Base-by-base conservation (phyloP, 257 asterid species). In the Przewalskia tangutica region DNA sequence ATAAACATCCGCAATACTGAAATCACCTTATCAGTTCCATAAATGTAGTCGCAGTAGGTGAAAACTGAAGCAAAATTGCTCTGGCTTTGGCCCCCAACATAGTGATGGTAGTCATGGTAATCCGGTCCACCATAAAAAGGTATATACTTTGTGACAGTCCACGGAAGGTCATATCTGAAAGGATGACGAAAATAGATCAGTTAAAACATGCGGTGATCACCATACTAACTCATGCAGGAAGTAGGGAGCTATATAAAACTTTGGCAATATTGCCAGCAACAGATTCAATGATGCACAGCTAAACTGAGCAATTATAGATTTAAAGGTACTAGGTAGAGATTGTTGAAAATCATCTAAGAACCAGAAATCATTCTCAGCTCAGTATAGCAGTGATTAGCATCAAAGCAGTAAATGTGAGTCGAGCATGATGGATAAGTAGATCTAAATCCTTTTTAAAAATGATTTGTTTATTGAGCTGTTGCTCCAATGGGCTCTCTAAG, bases 111-210 rank as follows among this genome's bases (percentile, higher is more conserved):
- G 88, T 96, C 99, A 77, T 96, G 99, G 88, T 96, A 92, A 83
- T 96, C 98, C 20, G 99, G 85, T 65, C 99, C 99, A 81, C 99
- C 98, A 63, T 96, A 96, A 87, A 96, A 96, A 34, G 98, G 99
- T 62, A 96, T 89, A 80, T 88, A 96, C 83, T 92, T 94, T 77
- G 99, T 96, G 46, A 89, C 91, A 60, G 94, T 90, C 99, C 99
- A 96, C 7, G 98, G 99, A 66, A 96, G 87, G 83, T 96, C 98
- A 60, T 93, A 94, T 88, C 99, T 96, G 92, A 53, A 77, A 34
- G 67, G 64, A 36, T 54, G 16, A 32, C 59, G 62, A 78, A 38
- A 71, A 71, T 53, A 60, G 34, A 80, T 32, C 71, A 55, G 58
- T 84, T 40, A 75, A 5, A 63, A 81, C 32, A 62, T 8, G 42